Evolutionary conservation across 2,329 filamentous ascomycete species (phyloP).

Genomic region (Boeremia exigua): DNA sequence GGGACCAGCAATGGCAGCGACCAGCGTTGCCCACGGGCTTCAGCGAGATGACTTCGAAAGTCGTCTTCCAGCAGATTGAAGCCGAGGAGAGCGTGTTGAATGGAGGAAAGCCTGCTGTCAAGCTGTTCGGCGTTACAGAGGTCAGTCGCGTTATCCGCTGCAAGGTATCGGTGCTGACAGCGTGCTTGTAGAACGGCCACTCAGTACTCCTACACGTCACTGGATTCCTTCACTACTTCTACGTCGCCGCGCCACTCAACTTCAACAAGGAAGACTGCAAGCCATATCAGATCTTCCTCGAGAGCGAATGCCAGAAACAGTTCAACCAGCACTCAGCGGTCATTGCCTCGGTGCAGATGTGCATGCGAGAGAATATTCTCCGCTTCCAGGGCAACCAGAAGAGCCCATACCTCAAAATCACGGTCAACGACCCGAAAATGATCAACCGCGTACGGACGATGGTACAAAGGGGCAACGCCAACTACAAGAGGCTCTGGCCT

Average conservation of each 20-base stretch:
- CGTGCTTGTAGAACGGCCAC: slow-evolving; percentile 66
- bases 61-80: slow-evolving; percentile 97
- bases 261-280: slow-evolving; percentile 82
- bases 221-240: slow-evolving; percentile 95
- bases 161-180: slow-evolving; percentile 15
- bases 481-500: slow-evolving; percentile 90
- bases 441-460: slow-evolving; percentile 76
- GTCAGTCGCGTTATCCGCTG: slow-evolving; percentile 46
- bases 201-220: slow-evolving; percentile 95
- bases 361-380: slow-evolving; percentile 88
- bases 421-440: slow-evolving; percentile 85
- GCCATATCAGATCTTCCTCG: slow-evolving; percentile 79
- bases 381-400: slow-evolving; percentile 93
- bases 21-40: slow-evolving; percentile 65
- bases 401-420: slow-evolving; percentile 91
- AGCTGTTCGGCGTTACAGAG: slow-evolving; percentile 92
- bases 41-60: slow-evolving; percentile 67
- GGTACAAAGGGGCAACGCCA: slow-evolving; percentile 78
- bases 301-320: slow-evolving; percentile 70
- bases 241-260: slow-evolving; percentile 82
- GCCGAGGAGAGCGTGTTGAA: slow-evolving; percentile 85
- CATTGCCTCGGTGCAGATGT: slow-evolving; percentile 81
- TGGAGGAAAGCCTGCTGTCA: slow-evolving; percentile 78
- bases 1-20: slow-evolving; percentile 88
- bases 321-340: slow-evolving; percentile 66